Percentiles rank a stretch among this genome's conserved stretches.
Conservation (phyloP, 495 filamentous ascomycete species). For the Neurospora sp. region DNA sequence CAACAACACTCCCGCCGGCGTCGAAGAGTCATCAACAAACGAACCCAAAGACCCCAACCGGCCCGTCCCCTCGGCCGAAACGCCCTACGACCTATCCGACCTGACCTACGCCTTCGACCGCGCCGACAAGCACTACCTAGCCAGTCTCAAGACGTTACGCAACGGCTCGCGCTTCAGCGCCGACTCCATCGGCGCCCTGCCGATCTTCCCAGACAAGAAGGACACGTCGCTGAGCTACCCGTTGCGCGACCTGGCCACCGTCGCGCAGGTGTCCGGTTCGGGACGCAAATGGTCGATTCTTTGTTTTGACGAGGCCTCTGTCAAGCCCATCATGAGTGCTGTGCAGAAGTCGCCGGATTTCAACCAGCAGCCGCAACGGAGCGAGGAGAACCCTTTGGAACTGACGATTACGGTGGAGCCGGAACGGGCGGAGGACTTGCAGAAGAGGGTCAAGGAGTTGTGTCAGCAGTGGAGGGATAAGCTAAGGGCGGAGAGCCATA, state of each 20-base stretch:
- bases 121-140: slow-evolving; percentile 45
- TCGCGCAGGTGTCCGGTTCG: slow-evolving; percentile 61
- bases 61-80: slow-evolving; percentile 24
- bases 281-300: slow-evolving; percentile 58
- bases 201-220: slow-evolving; percentile 49
- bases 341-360: slow-evolving; percentile 52
- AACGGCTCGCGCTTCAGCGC: slow-evolving; percentile 57
- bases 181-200: slow-evolving; percentile 52
- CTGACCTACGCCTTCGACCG: slow-evolving; percentile 50
- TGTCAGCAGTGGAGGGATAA: slow-evolving; percentile 53
- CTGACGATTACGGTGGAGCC: slow-evolving; percentile 61
- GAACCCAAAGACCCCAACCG: slow-evolving; percentile 7
- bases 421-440: slow-evolving; percentile 51
- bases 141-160: slow-evolving; percentile 53
- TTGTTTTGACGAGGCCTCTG: slow-evolving; percentile 42
- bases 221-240: slow-evolving; percentile 30
- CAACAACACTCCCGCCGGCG: slow-evolving; percentile 1
- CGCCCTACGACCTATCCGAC: slow-evolving; percentile 60
- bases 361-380: slow-evolving; percentile 64
- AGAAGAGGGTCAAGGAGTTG: slow-evolving; percentile 41
- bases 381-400: slow-evolving; percentile 57
- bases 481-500: slow-evolving; percentile 41
- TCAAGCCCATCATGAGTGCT: slow-evolving; percentile 63
- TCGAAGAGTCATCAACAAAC: not conserved
- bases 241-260: slow-evolving; percentile 64